Conservation (phyloP, 1,139 yeast species). For the Chernovozyma sophiae-reginae region DNA sequence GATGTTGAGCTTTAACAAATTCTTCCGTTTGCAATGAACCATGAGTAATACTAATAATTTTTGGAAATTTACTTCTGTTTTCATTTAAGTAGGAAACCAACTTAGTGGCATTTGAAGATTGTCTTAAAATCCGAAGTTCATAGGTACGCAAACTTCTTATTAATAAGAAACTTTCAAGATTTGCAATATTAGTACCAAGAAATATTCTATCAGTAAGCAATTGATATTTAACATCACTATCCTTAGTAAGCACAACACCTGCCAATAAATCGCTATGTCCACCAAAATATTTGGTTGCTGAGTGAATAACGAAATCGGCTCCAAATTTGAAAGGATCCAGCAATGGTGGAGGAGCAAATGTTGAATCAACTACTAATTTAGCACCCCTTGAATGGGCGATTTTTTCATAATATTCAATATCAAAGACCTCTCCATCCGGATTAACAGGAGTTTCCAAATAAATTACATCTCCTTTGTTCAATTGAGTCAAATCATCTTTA, state of each 20-base stretch:
- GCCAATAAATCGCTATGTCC: constrained; percentile 93
- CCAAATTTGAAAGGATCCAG: constrained; percentile 77
- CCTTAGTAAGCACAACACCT: constrained; percentile 68
- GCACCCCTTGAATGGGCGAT: constrained; percentile 73
- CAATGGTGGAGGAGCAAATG: constrained; percentile 91
- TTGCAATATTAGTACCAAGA: constrained; percentile 76
- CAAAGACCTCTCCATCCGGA: constrained; percentile 72
- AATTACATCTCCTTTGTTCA: constrained; percentile 67
- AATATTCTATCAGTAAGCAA: constrained; percentile 59
- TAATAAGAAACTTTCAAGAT: constrained; percentile 69
- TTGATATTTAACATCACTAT: constrained; percentile 36
- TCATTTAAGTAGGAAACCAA: constrained; percentile 57
- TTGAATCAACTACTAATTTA: constrained; percentile 68
- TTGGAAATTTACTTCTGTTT: constrained; percentile 44
- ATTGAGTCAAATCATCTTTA: constrained; percentile 44
- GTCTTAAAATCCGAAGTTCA: constrained; percentile 64
- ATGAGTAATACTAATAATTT: constrained; percentile 54
- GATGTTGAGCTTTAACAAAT: constrained; percentile 61
- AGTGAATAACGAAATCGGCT: constrained; percentile 81
- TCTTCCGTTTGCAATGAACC: constrained; percentile 69
- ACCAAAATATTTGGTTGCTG: constrained; percentile 88
- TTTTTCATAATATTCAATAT: constrained; percentile 58
- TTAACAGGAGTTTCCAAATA: constrained; percentile 88
- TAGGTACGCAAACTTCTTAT: constrained; percentile 77
- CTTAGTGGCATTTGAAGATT: constrained; percentile 59